Evolutionary conservation across 129 eudicot genomes (phyloP).

Genomic region (Sambucus nigra): DNA sequence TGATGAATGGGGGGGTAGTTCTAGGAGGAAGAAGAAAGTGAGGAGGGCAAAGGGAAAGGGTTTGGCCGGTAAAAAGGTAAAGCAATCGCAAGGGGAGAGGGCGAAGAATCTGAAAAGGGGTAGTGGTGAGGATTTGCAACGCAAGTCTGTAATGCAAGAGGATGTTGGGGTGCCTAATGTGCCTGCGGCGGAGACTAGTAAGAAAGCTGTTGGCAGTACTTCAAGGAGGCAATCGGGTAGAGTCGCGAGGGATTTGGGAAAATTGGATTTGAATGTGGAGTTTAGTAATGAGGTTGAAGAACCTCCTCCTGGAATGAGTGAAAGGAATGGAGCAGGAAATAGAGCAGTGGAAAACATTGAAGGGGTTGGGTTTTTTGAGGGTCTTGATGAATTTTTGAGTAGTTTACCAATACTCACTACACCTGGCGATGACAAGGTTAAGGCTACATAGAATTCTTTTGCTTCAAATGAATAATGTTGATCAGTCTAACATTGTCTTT

Average conservation of each 20-base stretch:
- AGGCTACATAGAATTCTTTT: conserved; percentile 44
- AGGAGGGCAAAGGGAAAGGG: conserved; percentile 1
- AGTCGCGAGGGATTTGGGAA: conserved; percentile 55
- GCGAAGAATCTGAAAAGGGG: conserved; percentile 17
- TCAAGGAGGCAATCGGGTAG: conserved; percentile 55
- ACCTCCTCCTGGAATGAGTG: conserved; percentile 27
- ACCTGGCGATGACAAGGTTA: conserved; percentile 61
- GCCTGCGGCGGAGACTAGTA: conserved; percentile 23
- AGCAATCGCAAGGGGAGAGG: conserved; percentile 14
- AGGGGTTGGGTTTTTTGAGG: conserved; percentile 75
- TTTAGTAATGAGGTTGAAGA: conserved; percentile 71
- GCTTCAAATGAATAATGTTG: conserved; percentile 18
- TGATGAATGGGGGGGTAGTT: conserved; percentile 49
- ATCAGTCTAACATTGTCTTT: conserved; percentile 12
- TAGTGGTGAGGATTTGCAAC: conserved; percentile 17
- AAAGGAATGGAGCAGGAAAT: conserved; percentile 32
- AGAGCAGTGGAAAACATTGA: conserved; percentile 58
- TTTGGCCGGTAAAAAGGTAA: conserved; percentile 13
- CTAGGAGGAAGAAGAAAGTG: conserved; percentile 15
- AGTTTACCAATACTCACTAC: conserved; percentile 64
- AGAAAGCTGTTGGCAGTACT: conserved; percentile 24
- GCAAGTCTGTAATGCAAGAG: conserved; percentile 20
- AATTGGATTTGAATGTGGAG: conserved; percentile 83
- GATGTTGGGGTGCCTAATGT: conserved; percentile 24
- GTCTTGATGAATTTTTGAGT: conserved; percentile 70